Evolutionary conservation across 2,329 filamentous ascomycete species (phyloP).

Genomic region (Cercospora berteroae): DNA sequence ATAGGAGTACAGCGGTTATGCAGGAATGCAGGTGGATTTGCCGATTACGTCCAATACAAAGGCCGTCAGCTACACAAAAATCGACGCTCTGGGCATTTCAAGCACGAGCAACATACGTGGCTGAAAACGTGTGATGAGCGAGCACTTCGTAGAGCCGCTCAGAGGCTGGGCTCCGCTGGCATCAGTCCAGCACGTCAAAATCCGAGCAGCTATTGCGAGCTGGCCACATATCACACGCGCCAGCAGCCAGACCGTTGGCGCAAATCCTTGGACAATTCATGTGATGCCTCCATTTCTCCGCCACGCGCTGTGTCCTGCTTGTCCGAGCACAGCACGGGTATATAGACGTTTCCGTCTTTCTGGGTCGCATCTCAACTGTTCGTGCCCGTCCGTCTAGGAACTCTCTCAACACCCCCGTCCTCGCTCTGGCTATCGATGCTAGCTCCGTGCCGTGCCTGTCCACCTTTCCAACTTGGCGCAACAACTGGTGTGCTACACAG

Average conservation of each 20-base stretch:
- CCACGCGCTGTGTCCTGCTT: slow-evolving; percentile 13
- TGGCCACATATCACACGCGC: neutral
- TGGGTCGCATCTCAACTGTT: slow-evolving; percentile 9
- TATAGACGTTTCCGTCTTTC: slow-evolving; percentile 22
- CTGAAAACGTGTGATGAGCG: neutral
- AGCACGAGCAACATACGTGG: neutral
- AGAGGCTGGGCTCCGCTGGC: neutral
- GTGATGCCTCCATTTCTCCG: slow-evolving; percentile 13
- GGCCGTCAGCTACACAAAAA: slow-evolving; percentile 5
- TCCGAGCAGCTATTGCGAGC: neutral
- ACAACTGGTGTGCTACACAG: slow-evolving; percentile 8
- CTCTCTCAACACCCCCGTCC: neutral
- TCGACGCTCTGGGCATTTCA: neutral
- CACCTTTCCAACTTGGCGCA: neutral
- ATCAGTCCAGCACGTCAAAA: slow-evolving; percentile 4
- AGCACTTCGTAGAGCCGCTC: slow-evolving; percentile 4
- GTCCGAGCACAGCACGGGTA: slow-evolving; percentile 20
- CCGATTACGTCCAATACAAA: slow-evolving; percentile 11
- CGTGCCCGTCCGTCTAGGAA: slow-evolving; percentile 8
- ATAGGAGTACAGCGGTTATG: neutral
- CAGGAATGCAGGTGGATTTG: neutral
- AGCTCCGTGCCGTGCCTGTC: slow-evolving; percentile 2
- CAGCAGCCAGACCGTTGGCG: slow-evolving; percentile 13
- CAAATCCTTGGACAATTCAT: slow-evolving; percentile 20
- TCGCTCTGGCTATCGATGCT: neutral